Evolutionary conservation across 192 early-diverging fungal species (phyloP).

Genomic region (Neocallimastix lanati): DNA sequence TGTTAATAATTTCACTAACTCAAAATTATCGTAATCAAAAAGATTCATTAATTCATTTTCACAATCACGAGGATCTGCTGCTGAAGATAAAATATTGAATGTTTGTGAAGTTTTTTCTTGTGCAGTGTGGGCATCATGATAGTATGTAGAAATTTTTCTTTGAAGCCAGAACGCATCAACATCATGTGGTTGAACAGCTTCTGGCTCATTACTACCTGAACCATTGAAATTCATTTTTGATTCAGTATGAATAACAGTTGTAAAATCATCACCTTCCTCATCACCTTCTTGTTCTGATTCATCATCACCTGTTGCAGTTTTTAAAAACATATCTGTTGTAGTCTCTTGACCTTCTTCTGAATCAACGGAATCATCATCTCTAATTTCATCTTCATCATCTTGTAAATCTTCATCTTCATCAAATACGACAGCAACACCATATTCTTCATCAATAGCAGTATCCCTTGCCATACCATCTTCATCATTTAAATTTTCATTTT

Average conservation of each 20-base stretch:
- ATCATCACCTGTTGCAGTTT: constrained; percentile 1
- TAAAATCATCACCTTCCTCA: not conserved
- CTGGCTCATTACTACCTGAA: not conserved
- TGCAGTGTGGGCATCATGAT: constrained; percentile 63
- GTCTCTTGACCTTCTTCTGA: constrained; percentile 10
- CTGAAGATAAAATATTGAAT: constrained; percentile 49
- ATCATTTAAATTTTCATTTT: constrained; percentile 22
- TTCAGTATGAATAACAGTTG: not conserved
- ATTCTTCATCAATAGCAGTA: constrained; percentile 50
- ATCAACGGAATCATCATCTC: constrained; percentile 6
- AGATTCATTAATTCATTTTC: constrained; percentile 94
- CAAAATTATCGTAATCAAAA: constrained; percentile 94
- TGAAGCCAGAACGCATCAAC: constrained; percentile 98
- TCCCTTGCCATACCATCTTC: constrained; percentile 35
- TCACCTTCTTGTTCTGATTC: constrained; percentile 5
- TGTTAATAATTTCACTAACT: constrained; percentile 74
- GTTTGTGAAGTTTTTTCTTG: constrained; percentile 74
- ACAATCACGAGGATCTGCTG: constrained; percentile 52
- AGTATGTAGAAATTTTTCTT: constrained; percentile 60
- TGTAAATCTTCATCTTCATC: constrained; percentile 87
- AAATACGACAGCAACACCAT: constrained; percentile 89
- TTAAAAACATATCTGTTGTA: constrained; percentile 2
- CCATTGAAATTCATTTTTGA: not conserved
- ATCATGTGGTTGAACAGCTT: constrained; percentile 41
- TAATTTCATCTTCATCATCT: constrained; percentile 31